Evolutionary conservation across 1,284 basidiomycete genomes (phyloP), one percentile per base, ranked within the genome.

Genomic region (Apiotrichum veenhuisii): DNA sequence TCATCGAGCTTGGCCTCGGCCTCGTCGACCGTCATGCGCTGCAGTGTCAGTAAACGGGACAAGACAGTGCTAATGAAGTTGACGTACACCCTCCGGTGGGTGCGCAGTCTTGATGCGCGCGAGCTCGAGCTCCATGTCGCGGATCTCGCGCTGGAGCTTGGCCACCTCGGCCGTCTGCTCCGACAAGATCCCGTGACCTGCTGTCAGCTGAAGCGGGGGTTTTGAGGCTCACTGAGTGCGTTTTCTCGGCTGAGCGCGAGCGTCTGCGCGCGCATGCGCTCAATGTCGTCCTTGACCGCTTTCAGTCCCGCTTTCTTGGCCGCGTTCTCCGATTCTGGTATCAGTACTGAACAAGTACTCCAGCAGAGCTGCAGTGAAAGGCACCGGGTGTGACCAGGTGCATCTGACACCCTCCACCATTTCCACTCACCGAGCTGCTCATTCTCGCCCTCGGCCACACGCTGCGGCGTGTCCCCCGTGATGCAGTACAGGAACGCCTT

Each of bases 401-500:
- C 12, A 23, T 43, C 17, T 14, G 17, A 12, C n/a, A 11, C 5
- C 46, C 30, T 44, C n/a, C 18, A n/a, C 22, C 11, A 17, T 18
- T 17, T 1, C 17, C 15, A 64, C 73, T 36, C 45, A 76, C 77
- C 74, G 22, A 73, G 80, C 36, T 80, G 80, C 58, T 87, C 84
- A 65, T 90, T 91, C 62, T 87, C 85, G 25, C 86, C 86, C 9
- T 83, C 83, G 3, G 84, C 85, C 36, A 90, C 84, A 50, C 84
- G 82, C 5, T 86, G 85, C 0, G 88, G 87, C 58, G 89, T 87
- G 60, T 88, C 75, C 2, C 85, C 88, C 50, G 91, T 87, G 63
- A 92, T 90, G 0, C 84, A 85, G 69, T 86, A 87, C 67, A 91
- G 81, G 68, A 91, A 92, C 72, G 87, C 85, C 62, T 89, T 84